phyloP scores from a whole-genome alignment of 2,329 filamentous ascomycete genomes.

The Talaromyces sp. region DNA sequence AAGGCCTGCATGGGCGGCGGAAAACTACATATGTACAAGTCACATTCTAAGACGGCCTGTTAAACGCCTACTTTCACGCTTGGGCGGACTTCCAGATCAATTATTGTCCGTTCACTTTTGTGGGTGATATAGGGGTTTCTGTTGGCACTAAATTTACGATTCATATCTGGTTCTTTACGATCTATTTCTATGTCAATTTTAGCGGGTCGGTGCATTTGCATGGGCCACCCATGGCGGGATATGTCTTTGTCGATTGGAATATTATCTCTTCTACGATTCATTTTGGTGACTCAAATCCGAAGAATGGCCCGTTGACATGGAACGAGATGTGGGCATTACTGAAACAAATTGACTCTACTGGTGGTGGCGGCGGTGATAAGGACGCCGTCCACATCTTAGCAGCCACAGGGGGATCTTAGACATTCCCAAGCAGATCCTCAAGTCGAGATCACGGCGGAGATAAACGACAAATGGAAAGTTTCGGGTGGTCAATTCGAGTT shows the following conservation, averaged over 20 bases:
- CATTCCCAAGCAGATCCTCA: neutral
- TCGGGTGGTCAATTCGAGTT: neutral
- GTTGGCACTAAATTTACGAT: neutral
- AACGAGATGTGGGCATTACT: neutral
- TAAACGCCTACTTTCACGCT: slow-evolving; percentile 44
- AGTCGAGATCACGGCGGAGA: neutral
- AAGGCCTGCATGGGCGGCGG: slow-evolving; percentile 48
- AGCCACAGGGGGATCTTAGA: neutral
- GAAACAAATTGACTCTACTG: neutral
- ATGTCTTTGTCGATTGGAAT: slow-evolving; percentile 10
- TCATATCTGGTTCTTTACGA: slow-evolving; percentile 34
- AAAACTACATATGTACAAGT: slow-evolving; percentile 34
- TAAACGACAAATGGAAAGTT: neutral
- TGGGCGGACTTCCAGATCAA: slow-evolving; percentile 46
- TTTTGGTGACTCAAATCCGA: neutral
- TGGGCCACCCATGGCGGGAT: slow-evolving; percentile 8
- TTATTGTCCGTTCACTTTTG: neutral
- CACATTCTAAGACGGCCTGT: slow-evolving; percentile 30
- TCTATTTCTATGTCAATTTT: slow-evolving; percentile 3
- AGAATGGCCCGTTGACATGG: neutral
- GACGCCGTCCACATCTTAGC: neutral
- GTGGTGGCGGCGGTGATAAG: neutral
- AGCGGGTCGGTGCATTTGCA: slow-evolving; percentile 5
- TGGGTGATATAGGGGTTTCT: neutral
- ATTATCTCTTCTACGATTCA: slow-evolving; percentile 12